A percentile compares a stretch with the other conserved stretches of the same genome.
These are phyloP conservation scores for Termitomyces sp. DNA, from an alignment of 768 basidiomycete species.

Conservation along the genomic window DNA sequence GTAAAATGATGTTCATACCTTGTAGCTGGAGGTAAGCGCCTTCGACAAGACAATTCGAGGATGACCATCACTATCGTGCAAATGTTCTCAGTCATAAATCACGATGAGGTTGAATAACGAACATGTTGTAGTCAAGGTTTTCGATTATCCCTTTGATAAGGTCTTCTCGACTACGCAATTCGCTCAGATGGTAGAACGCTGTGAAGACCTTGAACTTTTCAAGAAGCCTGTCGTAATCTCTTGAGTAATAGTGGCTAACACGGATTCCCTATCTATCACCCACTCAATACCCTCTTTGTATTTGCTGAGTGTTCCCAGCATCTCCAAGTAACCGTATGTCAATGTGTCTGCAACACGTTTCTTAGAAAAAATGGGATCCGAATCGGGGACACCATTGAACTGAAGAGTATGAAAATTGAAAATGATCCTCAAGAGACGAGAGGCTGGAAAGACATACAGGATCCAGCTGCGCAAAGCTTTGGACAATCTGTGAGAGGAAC, in stretches of 20 bases:
- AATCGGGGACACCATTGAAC: constrained; percentile 71
- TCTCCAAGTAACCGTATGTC: constrained; percentile 91
- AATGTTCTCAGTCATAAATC: constrained; percentile 5
- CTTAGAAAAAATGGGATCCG: constrained; percentile 84
- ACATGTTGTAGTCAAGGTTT: constrained; percentile 90
- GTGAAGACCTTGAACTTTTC: constrained; percentile 94
- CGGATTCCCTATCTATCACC: constrained; percentile 23
- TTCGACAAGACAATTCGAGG: constrained; percentile 91
- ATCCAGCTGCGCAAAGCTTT: constrained; percentile 89
- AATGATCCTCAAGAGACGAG: not conserved
- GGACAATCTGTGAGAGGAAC: constrained; percentile 77
- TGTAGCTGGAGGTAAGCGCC: constrained; percentile 90
- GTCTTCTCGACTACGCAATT: constrained; percentile 88
- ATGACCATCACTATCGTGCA: constrained; percentile 76
- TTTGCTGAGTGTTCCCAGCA: constrained; percentile 90
- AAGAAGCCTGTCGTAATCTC: constrained; percentile 57
- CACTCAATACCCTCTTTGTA: constrained; percentile 88
- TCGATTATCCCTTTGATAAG: constrained; percentile 89
- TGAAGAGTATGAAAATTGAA: constrained; percentile 20
- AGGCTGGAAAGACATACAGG: constrained; percentile 50
- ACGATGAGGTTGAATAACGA: constrained; percentile 23
- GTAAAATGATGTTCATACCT: constrained; percentile 40
- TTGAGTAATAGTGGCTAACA: not conserved
- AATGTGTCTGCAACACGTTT: constrained; percentile 77
- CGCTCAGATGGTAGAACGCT: constrained; percentile 92